phyloP scores from a whole-genome alignment of 2,329 filamentous ascomycete genomes.

The Paracorniculantispora psalliotae region DNA sequence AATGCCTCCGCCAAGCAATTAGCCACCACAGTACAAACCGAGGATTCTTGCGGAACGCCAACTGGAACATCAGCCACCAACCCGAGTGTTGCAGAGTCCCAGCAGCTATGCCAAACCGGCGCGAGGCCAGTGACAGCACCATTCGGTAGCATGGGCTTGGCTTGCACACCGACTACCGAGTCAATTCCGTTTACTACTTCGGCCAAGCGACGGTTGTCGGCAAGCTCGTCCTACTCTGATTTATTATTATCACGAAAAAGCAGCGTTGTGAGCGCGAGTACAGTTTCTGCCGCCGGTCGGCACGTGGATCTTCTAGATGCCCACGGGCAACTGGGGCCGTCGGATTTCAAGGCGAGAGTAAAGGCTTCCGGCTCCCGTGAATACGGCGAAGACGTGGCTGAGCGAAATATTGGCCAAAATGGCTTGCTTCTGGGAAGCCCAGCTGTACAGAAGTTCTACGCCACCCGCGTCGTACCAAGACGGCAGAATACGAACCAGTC shows the following conservation, averaged over 20 bases:
- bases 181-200: neutral
- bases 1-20: neutral
- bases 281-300: slow-evolving; percentile 1
- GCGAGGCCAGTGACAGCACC: neutral
- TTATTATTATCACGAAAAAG: neutral
- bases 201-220: neutral
- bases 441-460: slow-evolving; percentile 33
- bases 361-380: slow-evolving; percentile 46
- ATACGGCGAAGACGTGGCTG: slow-evolving; percentile 62
- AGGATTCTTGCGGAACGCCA: neutral
- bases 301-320: slow-evolving; percentile 55
- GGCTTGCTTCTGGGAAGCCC: slow-evolving; percentile 27
- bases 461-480: slow-evolving; percentile 9
- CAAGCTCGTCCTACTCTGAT: neutral
- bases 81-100: neutral
- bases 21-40: neutral
- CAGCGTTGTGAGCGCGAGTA: neutral
- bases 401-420: slow-evolving; percentile 49
- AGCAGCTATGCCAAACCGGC: neutral
- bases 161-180: neutral
- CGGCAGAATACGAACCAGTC: neutral
- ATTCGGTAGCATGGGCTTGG: neutral
- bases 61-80: neutral
- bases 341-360: slow-evolving; percentile 45
- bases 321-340: slow-evolving; percentile 45